Conservation (phyloP, 2,329 filamentous ascomycete species). For the Claviceps humidiphila region DNA sequence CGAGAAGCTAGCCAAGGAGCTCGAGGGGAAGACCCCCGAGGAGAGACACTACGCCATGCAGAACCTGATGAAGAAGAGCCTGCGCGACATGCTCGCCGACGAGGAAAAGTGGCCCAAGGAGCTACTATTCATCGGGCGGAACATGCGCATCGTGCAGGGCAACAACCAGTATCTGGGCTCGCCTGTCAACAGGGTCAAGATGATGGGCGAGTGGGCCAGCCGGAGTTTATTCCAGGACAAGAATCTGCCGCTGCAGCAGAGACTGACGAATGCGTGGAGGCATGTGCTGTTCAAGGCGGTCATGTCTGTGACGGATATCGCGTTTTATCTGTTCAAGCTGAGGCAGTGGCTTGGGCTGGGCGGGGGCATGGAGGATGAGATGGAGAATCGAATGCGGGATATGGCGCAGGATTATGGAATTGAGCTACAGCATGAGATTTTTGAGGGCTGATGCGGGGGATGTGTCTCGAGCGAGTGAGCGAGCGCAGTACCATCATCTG, state of each 20-base stretch:
- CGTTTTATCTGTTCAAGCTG: constrained; percentile 71
- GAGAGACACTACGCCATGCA: constrained; percentile 88
- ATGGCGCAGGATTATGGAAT: constrained; percentile 88
- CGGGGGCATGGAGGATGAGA: constrained; percentile 84
- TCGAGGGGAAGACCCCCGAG: constrained; percentile 41
- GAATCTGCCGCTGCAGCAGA: constrained; percentile 47
- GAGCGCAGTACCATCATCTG: neutral
- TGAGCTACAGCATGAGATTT: constrained; percentile 76
- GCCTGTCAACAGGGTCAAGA: constrained; percentile 85
- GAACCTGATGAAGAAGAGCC: constrained; percentile 58
- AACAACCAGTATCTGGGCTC: constrained; percentile 86
- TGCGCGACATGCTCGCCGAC: constrained; percentile 60
- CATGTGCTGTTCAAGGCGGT: constrained; percentile 76
- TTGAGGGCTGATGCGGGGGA: neutral
- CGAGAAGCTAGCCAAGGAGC: constrained; percentile 52
- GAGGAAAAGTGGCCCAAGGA: constrained; percentile 83
- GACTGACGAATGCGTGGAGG: constrained; percentile 55
- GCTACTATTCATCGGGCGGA: constrained; percentile 82
- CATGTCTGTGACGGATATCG: constrained; percentile 61
- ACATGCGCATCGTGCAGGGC: constrained; percentile 83
- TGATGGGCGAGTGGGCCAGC: constrained; percentile 83
- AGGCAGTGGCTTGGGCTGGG: constrained; percentile 65
- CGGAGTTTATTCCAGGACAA: constrained; percentile 66
- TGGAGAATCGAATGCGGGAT: constrained; percentile 73
- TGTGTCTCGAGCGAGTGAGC: neutral